Evolutionary conservation across 176 grass and related monocot genomes (phyloP).

Genomic region (Phragmites australis): DNA sequence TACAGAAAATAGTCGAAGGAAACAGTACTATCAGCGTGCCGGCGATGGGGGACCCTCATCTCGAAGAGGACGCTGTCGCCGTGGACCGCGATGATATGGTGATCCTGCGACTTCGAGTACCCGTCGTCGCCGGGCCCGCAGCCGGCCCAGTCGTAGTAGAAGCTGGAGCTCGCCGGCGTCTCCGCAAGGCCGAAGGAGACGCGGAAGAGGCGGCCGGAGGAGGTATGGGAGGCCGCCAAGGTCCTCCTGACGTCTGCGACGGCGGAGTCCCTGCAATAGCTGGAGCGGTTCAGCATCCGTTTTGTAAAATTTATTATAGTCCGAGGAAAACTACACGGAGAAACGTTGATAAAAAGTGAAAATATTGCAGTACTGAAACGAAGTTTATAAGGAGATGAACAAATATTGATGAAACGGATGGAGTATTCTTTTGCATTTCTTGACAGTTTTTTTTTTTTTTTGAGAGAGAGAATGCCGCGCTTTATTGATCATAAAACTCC

Average conservation of each 20-base stretch:
- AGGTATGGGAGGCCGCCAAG: background rate
- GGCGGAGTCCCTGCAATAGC: background rate
- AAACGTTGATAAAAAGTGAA: too few species aligned
- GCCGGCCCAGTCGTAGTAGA: background rate
- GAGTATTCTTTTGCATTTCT: too few species aligned
- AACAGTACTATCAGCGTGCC: accelerated
- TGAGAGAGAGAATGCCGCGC: too few species aligned
- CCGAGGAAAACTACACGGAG: too few species aligned
- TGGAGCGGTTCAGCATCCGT: too few species aligned
- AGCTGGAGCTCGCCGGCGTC: background rate
- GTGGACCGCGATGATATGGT: background rate
- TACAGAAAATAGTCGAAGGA: background rate
- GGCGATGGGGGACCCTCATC: background rate
- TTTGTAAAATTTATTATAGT: too few species aligned
- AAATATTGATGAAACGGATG: too few species aligned
- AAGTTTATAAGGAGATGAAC: too few species aligned
- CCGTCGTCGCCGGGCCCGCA: background rate
- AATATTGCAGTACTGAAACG: too few species aligned
- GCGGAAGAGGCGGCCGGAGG: background rate
- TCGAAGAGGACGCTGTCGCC: constrained; percentile 8
- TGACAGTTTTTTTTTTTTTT: too few species aligned
- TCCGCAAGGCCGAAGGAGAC: background rate
- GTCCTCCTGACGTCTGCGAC: background rate
- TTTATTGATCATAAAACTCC: too few species aligned
- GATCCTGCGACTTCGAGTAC: accelerated